A percentile compares a stretch with the other conserved stretches of the same genome.
phyloP scores from a whole-genome alignment of 2,329 filamentous ascomycete species.

The Fusarium sacchari region DNA sequence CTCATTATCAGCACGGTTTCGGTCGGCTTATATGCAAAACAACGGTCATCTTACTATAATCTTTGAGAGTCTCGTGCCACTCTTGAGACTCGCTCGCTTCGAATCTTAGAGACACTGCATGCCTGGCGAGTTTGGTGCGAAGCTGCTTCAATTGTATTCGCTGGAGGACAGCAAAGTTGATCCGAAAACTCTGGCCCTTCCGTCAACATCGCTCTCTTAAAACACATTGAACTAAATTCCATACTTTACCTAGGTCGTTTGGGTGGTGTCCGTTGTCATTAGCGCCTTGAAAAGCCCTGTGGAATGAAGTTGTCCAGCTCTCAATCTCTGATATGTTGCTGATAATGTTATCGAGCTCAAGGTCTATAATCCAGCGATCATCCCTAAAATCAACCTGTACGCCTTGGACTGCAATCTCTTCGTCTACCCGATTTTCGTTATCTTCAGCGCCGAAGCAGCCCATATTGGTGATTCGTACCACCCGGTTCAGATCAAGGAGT shows the following conservation, averaged over 20 bases:
- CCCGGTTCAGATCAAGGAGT: rapidly evolving
- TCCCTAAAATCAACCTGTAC: background rate
- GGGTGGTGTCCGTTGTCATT: too few species aligned
- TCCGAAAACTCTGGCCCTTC: background rate
- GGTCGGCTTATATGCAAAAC: rapidly evolving
- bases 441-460: background rate
- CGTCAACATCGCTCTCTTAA: background rate
- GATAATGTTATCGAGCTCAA: background rate
- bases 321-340: background rate
- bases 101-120: background rate
- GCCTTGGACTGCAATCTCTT: background rate
- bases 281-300: rapidly evolving
- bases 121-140: background rate
- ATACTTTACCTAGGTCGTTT: background rate
- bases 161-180: background rate
- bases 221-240: rapidly evolving
- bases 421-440: rapidly evolving
- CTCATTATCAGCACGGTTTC: background rate
- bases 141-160: background rate
- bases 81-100: background rate
- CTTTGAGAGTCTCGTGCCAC: background rate
- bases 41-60: background rate
- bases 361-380: background rate
- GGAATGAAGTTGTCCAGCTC: background rate
- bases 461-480: background rate